Percentiles rank a stretch among this genome's conserved stretches.
phyloP scores from a whole-genome alignment of 371 early-diverging fungal species.

The Lichtheimia ornata region DNA sequence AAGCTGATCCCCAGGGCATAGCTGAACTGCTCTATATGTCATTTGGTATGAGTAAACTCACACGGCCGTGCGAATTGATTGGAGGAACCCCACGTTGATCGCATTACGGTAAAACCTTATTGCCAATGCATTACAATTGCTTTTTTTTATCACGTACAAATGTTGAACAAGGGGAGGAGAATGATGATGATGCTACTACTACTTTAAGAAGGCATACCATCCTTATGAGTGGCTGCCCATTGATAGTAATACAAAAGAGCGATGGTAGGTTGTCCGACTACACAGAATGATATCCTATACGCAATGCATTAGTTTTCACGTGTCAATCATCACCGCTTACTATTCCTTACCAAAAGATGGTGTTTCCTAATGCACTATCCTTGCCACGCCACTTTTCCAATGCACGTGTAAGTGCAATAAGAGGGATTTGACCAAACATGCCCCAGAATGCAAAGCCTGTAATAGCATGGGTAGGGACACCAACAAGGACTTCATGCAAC shows the following conservation, averaged over 20 bases:
- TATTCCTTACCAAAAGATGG: conserved; percentile 75
- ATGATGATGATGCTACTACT: neutral
- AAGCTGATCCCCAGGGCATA: neutral
- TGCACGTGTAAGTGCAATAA: conserved; percentile 72
- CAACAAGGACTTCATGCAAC: conserved; percentile 85
- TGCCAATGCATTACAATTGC: no score
- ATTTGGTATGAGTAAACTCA: conserved; percentile 14
- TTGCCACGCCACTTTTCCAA: conserved; percentile 74
- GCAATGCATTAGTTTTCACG: neutral
- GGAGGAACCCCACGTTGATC: no score
- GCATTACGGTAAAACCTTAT: no score
- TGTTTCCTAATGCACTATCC: conserved; percentile 84
- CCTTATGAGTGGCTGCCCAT: conserved; percentile 60
- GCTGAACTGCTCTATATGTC: neutral
- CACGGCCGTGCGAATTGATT: conserved; percentile 7
- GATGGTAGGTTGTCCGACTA: conserved; percentile 85
- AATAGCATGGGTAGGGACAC: conserved; percentile 80
- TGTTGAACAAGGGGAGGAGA: neutral
- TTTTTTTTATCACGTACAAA: neutral
- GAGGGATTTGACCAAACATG: conserved; percentile 88
- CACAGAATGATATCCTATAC: conserved; percentile 72
- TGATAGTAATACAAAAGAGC: conserved; percentile 83
- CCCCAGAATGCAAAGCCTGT: conserved; percentile 86
- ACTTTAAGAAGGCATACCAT: neutral
- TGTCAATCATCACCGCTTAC: neutral